Conservation (phyloP, 805 yeast species). For the Spathaspora sp. region DNA sequence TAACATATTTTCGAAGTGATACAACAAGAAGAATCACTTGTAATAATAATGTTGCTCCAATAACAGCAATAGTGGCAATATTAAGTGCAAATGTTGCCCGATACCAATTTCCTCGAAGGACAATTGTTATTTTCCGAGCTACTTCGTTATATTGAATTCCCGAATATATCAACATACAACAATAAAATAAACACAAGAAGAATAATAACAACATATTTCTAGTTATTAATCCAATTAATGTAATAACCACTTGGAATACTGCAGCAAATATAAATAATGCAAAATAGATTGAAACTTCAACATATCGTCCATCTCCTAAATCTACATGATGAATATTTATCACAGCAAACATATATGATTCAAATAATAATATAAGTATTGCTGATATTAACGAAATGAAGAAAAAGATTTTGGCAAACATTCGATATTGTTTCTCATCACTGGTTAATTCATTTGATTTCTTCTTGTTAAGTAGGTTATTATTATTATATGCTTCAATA, state of each 20-base stretch:
- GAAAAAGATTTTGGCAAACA: slow-evolving; percentile 16
- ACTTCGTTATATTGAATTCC: slow-evolving; percentile 45
- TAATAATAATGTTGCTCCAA: slow-evolving; percentile 31
- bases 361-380: slow-evolving; percentile 29
- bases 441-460: background rate
- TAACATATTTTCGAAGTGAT: slow-evolving; percentile 35
- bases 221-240: slow-evolving; percentile 34
- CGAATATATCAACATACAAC: slow-evolving; percentile 43
- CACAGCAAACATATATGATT: slow-evolving; percentile 36
- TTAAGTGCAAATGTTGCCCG: slow-evolving; percentile 33
- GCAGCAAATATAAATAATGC: slow-evolving; percentile 48
- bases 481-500: background rate
- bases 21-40: slow-evolving; percentile 26
- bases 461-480: background rate
- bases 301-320: slow-evolving; percentile 13
- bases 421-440: slow-evolving; percentile 3
- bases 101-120: slow-evolving; percentile 20
- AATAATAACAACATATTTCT: slow-evolving; percentile 39
- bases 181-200: slow-evolving; percentile 37
- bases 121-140: slow-evolving; percentile 16
- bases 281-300: slow-evolving; percentile 37
- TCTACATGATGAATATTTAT: slow-evolving; percentile 28
- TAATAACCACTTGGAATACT: slow-evolving; percentile 36
- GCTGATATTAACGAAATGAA: slow-evolving; percentile 31
- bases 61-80: slow-evolving; percentile 40